Evolutionary conservation across 2,329 filamentous ascomycete species (phyloP), one percentile per base, ranked within the genome.

Genomic region (Tolypocladium cylindrosporum): DNA sequence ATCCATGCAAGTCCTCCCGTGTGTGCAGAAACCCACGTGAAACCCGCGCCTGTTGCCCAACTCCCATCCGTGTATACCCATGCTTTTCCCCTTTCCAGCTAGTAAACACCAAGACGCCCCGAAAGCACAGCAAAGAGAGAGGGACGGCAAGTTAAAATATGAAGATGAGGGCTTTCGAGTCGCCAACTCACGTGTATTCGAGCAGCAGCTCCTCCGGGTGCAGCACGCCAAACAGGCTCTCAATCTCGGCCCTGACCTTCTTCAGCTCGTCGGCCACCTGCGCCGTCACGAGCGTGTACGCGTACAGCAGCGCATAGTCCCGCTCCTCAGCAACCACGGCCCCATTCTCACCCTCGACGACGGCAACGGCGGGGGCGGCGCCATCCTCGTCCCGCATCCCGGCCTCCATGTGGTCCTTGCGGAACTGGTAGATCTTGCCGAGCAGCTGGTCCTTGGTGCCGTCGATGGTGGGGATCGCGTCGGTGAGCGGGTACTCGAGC

Each of bases 241-340:
- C 84, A 55, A 89, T 78, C 68, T 87, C 84, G 60, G 70, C 75
- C 63, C 83, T 79, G 31, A 87, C 81, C 48, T 78, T 78, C 67
- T 79, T 78, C 51, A 89, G 72, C 71, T 88, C 85, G 57, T 84
- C 83, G 1, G 84, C 83, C 27, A 89, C 79, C 70, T 87, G 84
- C 50, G 83, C 80, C 9, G 85, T 87, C 54, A 88, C 84, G 51
- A 89, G 74, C 3, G 83, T 90, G 74, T 96, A 99, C 21, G 93
- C 92, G 74, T 97, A 99, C 50, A 97, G 74, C 63, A 97, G 76
- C 62, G 93, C 91, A 70, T 94, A 97, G 69, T 99, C 94, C 61
- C 84, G 83, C 69, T 92, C 89, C 62, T 85, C 86, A 1, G 85
- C 78, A 19, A 71, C 66, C 16, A 77, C 69, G 37, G 71, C 64